Evolutionary conservation across 352 stramenopile species (phyloP).

Genomic region (Phytophthora constricta): DNA sequence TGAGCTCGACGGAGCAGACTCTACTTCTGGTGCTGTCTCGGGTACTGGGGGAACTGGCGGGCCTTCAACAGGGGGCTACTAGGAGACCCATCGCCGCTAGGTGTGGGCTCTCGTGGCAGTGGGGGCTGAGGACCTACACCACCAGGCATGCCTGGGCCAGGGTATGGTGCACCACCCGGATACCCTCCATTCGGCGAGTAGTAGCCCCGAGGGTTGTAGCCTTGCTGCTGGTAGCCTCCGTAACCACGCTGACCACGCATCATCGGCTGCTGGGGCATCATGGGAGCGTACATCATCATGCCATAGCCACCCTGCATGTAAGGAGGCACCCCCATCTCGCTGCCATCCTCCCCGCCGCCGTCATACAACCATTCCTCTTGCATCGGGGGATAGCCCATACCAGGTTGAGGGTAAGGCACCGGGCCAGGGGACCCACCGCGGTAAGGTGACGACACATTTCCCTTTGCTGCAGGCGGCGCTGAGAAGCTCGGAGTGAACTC

Average conservation of each 20-base stretch:
- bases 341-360: constrained; percentile 47
- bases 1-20: constrained; percentile 14
- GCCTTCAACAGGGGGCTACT: constrained; percentile 4
- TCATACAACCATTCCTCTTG: constrained; percentile 87
- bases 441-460: constrained; percentile 56
- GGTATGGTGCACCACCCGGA: constrained; percentile 44
- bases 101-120: constrained; percentile 45
- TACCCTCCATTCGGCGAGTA: constrained; percentile 53
- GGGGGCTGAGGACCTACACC: constrained; percentile 50
- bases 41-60: constrained; percentile 20
- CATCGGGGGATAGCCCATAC: constrained; percentile 52
- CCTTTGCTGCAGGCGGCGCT: constrained; percentile 25
- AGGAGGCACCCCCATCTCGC: constrained; percentile 52
- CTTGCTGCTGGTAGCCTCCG: constrained; percentile 60
- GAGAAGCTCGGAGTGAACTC: constrained; percentile 78
- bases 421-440: constrained; percentile 44
- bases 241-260: constrained; percentile 53
- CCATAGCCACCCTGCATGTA: constrained; percentile 70
- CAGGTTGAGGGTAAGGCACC: constrained; percentile 47
- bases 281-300: too few species aligned
- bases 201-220: constrained; percentile 67
- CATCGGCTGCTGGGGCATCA: constrained; percentile 75
- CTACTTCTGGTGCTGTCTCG: constrained; percentile 28
- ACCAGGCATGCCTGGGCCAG: constrained; percentile 29
- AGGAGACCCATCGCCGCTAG: constrained; percentile 23